Base-by-base conservation (phyloP, 2,329 filamentous ascomycete species). In the Pseudogymnoascus sp. region DNA sequence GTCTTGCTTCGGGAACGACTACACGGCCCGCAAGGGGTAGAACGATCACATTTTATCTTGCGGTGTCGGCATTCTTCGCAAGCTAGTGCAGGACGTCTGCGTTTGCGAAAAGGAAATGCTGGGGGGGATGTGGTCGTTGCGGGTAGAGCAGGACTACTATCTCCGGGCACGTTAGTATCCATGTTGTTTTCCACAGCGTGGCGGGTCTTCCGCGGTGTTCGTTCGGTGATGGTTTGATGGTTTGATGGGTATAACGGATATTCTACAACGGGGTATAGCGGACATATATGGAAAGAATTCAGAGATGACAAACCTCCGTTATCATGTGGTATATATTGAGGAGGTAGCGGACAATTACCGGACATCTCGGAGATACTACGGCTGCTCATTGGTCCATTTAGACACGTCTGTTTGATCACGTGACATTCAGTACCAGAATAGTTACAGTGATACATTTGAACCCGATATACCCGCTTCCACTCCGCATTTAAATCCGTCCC, bases 31-130 rank as follows among this genome's bases (percentile, higher is more conserved):
- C 76, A 79, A 4, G 76, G 76, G 20, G 71, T 67, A 16, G 68
- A 71, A 1, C 75, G 69, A 62, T 78, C 74, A 62, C 77, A 79
- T 59, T 76, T 77, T 66, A 78, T 73, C 65, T 79, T 79, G 38
- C 76, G 73, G 20, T 74, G 73, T n/a, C 77, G 71, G 66, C 77
- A 79, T 62, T 75, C 70, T 14, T 60, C 43, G 61, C 37, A 75
- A 62, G 77, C 77, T 25, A 76, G 63, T 3, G 75, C 74, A 35
- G 67, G 67, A n/a, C 69, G 60, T 11, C 69, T 66, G 47, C 69
- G 65, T 58, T 70, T 71, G 22, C 67, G 65, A 14, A 65, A 62
- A 16, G 59, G 62, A 43, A 58, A 22, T 34, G 62, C 34, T 32
- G 60, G 18, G 28, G 57, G 39, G 30, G 28, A 30, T 32, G 30